Evolutionary conservation across 2,329 filamentous ascomycete species (phyloP), one percentile per base, ranked within the genome.

Genomic region (Didymella lethalis): DNA sequence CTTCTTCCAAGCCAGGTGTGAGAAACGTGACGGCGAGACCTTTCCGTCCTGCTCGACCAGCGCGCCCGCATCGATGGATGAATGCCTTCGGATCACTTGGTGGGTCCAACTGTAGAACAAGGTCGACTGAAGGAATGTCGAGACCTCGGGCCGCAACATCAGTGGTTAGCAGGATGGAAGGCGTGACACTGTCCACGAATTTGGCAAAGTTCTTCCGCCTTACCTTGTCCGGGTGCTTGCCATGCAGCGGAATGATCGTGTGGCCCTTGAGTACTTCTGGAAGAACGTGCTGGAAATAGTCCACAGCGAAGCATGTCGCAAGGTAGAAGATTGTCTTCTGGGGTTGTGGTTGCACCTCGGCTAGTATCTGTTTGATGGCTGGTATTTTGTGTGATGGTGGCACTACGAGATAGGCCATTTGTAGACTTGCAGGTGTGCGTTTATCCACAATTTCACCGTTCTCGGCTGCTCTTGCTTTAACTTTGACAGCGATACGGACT

Each of bases 401-500:
- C 2, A 87, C 87, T 2, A 90, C 79, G 28, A 96, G 79, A 71
- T 97, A 97, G 26, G 90, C 88, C 88, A 98, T 94, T 76, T 93
- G 89, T n/a, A 99, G 80, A 78, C 92, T 95, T 34, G 93, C 92
- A 7, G 95, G 95, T 0, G 93, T 98, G 64, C 89, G 88, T 72
- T 93, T 90, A 75, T 98, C 94, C 63, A 94, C 88, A 1, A 86
- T 85, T 20, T 90, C 91, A 20, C 81, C 86, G 81, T 78, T 64
- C 32, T 72, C 69, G n/a, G 65, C 64, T 41, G 70, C 65, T 48
- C 74, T 64, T 25, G 72, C 65, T 53, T 93, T 95, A 52, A 99
- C 95, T 69, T 94, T 95, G 50, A 98, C 95, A 11, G 91, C 90
- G 61, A 99, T 92, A 72, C 96, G 96, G 69, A 97, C 93, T 0